Evolutionary conservation across 164 flowering plant genomes (phyloP).

Genomic region (Buxus sempervirens): DNA sequence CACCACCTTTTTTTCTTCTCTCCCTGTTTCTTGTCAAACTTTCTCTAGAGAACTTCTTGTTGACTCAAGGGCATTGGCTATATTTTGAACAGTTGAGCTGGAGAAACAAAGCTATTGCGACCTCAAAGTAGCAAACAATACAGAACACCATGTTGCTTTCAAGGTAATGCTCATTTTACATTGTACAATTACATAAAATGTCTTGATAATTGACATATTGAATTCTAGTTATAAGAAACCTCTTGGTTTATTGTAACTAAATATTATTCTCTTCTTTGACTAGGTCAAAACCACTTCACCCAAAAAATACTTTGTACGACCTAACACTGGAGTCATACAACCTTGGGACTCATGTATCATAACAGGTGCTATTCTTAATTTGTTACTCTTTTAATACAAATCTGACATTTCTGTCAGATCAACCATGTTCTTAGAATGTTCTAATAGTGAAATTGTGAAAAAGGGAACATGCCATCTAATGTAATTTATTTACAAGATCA

Average conservation of each 20-base stretch:
- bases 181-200: neutral
- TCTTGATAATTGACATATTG: neutral
- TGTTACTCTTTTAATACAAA: neutral
- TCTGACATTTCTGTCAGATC: neutral
- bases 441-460: neutral
- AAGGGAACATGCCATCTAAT: neutral
- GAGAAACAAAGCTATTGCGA: slow-evolving; percentile 81
- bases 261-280: neutral
- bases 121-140: slow-evolving; percentile 76
- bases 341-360: slow-evolving; percentile 83
- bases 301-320: slow-evolving; percentile 89
- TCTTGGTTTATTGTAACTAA: neutral
- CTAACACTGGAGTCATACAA: slow-evolving; percentile 78
- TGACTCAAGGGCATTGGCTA: slow-evolving; percentile 9
- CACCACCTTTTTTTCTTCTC: neutral
- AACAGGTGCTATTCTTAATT: slow-evolving; percentile 54
- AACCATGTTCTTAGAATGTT: neutral
- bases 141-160: slow-evolving; percentile 83
- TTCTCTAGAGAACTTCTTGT: neutral
- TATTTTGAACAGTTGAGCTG: slow-evolving; percentile 71
- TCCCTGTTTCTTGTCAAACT: neutral
- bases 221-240: neutral
- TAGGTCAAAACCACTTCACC: slow-evolving; percentile 97
- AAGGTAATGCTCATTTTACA: slow-evolving; percentile 51
- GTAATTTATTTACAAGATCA: neutral